Evolutionary conservation across 306 rosid species (phyloP).

Genomic region (Corylus avellana): DNA sequence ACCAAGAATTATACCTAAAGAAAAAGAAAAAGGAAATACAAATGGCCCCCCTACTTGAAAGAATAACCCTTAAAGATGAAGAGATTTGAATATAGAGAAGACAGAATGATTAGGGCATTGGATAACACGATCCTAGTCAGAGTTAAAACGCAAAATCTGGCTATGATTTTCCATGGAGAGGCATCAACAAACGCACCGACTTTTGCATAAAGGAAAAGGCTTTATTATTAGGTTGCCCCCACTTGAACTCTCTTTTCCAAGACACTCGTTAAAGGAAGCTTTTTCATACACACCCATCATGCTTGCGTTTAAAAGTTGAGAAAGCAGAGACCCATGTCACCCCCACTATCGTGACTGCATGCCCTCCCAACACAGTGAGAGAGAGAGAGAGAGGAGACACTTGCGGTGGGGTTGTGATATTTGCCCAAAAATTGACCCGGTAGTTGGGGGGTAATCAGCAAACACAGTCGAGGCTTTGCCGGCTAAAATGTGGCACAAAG

Average conservation of each 20-base stretch:
- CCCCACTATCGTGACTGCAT: conserved; percentile 28
- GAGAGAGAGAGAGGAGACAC: conserved; percentile 21
- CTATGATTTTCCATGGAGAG: background rate
- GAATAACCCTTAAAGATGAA: conserved; percentile 12
- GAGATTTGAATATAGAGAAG: conserved; percentile 4
- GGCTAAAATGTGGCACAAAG: conserved; percentile 56
- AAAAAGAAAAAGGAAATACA: background rate
- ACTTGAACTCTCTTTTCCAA: conserved; percentile 54
- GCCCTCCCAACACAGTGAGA: conserved; percentile 13
- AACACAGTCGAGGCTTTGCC: conserved; percentile 49
- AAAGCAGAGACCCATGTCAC: conserved; percentile 47
- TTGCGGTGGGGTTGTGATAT: conserved; percentile 26
- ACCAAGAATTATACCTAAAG: too few relatives aligned
- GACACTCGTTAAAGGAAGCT: conserved; percentile 30
- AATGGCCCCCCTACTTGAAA: conserved; percentile 22
- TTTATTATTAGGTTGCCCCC: conserved; percentile 48
- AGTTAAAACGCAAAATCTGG: background rate
- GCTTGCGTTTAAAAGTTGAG: conserved; percentile 59
- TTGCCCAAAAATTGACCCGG: conserved; percentile 31
- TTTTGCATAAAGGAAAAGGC: conserved; percentile 39
- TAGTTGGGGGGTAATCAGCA: conserved; percentile 38
- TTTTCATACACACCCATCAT: conserved; percentile 47
- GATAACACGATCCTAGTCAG: conserved; percentile 23
- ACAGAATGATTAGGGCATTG: conserved; percentile 16
- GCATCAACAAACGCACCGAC: conserved; percentile 64